These are phyloP conservation scores for Aspergillus oerlinghausenensis DNA, from an alignment of 2,329 filamentous ascomycete species.

Conservation along the genomic window DNA sequence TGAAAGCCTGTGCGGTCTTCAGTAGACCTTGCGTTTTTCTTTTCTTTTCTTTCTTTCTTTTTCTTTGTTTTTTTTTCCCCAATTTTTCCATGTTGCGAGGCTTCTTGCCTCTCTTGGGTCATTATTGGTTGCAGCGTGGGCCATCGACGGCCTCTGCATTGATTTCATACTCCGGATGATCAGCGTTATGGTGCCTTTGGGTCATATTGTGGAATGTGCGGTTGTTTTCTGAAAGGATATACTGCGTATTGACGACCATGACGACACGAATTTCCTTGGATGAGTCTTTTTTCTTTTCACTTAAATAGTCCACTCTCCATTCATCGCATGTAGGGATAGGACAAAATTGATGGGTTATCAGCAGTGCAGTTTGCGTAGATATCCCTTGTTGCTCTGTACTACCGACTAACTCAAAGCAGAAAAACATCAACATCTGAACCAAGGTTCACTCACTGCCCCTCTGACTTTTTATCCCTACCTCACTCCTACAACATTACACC, in stretches of 20 bases:
- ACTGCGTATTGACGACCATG: conserved; percentile 28
- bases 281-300: conserved; percentile 6
- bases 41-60: background rate
- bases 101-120: background rate
- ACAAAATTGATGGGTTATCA: background rate
- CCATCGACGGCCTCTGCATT: conserved; percentile 9
- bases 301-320: conserved; percentile 14
- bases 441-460: background rate
- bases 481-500: too few species aligned
- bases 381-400: too few species aligned
- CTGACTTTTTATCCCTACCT: background rate
- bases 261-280: conserved; percentile 34
- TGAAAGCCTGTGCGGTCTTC: background rate
- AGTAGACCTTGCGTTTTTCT: background rate
- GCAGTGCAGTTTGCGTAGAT: too few species aligned
- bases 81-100: too few species aligned
- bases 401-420: background rate
- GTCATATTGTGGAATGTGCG: conserved; percentile 14
- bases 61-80: background rate
- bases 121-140: conserved; percentile 10
- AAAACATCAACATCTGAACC: conserved; percentile 10
- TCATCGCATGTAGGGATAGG: background rate
- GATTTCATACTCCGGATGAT: conserved; percentile 13
- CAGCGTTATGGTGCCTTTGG: conserved; percentile 17
- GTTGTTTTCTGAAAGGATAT: conserved; percentile 19